A percentile compares a stretch with the other conserved stretches of the same genome.
These are phyloP conservation scores for Phytophthora fragariaefolia DNA, from an alignment of 352 stramenopile species.

Conservation along the genomic window DNA sequence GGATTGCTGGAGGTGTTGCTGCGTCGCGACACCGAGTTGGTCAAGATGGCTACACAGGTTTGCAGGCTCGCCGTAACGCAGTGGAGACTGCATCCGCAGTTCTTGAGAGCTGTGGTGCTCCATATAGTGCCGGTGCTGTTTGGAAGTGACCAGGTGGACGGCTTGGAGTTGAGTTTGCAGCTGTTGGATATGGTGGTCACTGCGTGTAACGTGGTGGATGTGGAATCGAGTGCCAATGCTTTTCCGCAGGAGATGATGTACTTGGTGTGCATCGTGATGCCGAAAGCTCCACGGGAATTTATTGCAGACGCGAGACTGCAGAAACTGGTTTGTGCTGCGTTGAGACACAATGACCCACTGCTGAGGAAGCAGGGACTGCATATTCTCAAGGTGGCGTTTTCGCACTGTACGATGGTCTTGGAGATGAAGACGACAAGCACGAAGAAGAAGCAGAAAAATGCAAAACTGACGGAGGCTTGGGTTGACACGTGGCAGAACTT, in stretches of 20 bases:
- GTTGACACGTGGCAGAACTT: slow-evolving; percentile 70
- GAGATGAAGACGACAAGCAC: slow-evolving; percentile 9
- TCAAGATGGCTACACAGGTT: slow-evolving; percentile 34
- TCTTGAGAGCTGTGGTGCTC: slow-evolving; percentile 51
- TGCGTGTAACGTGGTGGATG: slow-evolving; percentile 27
- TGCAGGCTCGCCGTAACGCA: slow-evolving; percentile 47
- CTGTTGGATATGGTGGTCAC: slow-evolving; percentile 33
- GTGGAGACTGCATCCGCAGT: slow-evolving; percentile 50
- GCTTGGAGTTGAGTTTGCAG: slow-evolving; percentile 4
- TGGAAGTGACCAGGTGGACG: background rate
- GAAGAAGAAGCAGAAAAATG: slow-evolving; percentile 11
- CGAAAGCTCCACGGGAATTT: slow-evolving; percentile 44
- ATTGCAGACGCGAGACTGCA: slow-evolving; percentile 52
- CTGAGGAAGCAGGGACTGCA: slow-evolving; percentile 76
- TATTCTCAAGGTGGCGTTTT: slow-evolving; percentile 71
- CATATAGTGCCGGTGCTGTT: slow-evolving; percentile 59
- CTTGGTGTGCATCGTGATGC: slow-evolving; percentile 65
- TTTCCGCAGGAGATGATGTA: slow-evolving; percentile 64
- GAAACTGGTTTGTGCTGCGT: slow-evolving; percentile 54
- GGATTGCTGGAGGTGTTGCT: slow-evolving; percentile 53
- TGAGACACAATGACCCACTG: slow-evolving; percentile 59
- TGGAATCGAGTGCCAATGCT: slow-evolving; percentile 11
- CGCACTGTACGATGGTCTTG: slow-evolving; percentile 43
- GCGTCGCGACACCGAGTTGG: slow-evolving; percentile 14
- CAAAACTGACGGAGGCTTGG: slow-evolving; percentile 8